Conservation (phyloP, 495 filamentous ascomycete species). For the Podospora sp. region DNA sequence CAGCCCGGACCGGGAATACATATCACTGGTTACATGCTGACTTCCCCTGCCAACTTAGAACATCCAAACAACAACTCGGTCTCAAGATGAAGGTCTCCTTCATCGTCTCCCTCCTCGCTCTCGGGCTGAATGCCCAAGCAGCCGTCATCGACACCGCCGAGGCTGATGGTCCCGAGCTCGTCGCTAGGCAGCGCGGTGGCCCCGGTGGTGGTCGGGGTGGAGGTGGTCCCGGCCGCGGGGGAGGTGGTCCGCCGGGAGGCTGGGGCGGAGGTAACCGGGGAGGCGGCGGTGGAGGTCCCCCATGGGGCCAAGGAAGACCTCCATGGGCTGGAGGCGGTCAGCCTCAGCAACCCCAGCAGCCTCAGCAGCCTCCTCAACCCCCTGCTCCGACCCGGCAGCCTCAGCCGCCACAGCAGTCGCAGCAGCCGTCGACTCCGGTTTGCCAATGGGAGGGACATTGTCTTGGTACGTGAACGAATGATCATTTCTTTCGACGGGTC, state of each 20-base stretch:
- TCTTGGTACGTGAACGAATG: not conserved
- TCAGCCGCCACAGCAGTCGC: not conserved
- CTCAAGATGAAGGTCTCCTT: not conserved
- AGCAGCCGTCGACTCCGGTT: not conserved
- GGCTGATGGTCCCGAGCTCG: not conserved
- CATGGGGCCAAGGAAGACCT: not conserved
- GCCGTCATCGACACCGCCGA: not conserved
- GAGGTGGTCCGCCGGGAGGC: not conserved
- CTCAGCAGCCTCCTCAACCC: not conserved
- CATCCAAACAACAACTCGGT: too few species aligned
- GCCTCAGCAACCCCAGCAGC: not conserved
- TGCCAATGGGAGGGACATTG: conserved; percentile 13
- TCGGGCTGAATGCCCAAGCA: not conserved
- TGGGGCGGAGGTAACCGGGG: not conserved
- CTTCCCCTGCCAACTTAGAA: too few species aligned
- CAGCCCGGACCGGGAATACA: not conserved
- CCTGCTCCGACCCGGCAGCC: not conserved
- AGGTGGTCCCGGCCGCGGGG: not conserved
- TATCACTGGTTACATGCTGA: not conserved
- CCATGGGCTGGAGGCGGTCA: not conserved
- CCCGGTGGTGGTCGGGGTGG: not conserved
- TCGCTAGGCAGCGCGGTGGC: not conserved
- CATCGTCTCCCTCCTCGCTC: not conserved
- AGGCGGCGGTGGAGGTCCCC: not conserved
- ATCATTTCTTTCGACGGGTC: not conserved